phyloP scores from a whole-genome alignment of 768 basidiomycete genomes.

The Suillus plorans region DNA sequence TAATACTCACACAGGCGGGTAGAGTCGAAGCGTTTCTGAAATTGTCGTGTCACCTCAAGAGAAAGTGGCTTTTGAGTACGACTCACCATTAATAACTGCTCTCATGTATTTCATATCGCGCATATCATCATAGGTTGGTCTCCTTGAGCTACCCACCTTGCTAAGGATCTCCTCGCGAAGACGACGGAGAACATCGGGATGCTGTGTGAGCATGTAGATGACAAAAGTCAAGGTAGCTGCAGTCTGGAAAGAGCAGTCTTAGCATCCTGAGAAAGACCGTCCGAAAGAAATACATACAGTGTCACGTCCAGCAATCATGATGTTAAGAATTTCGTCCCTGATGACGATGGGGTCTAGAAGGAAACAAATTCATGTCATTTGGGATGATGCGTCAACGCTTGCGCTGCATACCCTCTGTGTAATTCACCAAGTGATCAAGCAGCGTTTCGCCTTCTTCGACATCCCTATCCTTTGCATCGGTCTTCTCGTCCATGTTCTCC shows the following conservation, averaged over 20 bases:
- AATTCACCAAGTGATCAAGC: conserved; percentile 53
- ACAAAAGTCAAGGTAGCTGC: conserved; percentile 30
- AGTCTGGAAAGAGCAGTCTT: conserved; percentile 18
- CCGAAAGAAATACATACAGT: conserved; percentile 21
- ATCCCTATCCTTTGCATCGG: conserved; percentile 21
- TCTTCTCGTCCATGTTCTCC: conserved; percentile 10
- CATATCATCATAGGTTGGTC: conserved; percentile 33
- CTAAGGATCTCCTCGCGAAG: conserved; percentile 31
- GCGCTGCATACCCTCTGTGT: conserved; percentile 45
- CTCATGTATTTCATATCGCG: conserved; percentile 39
- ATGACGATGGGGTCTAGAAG: conserved; percentile 29
- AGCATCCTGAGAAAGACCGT: neutral
- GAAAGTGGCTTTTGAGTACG: neutral
- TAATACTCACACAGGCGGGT: conserved; percentile 30
- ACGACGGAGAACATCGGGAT: conserved; percentile 26
- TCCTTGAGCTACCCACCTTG: conserved; percentile 24
- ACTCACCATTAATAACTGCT: conserved; percentile 38
- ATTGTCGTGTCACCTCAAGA: neutral
- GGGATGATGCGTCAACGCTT: neutral
- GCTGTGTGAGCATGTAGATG: conserved; percentile 27
- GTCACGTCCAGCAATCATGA: conserved; percentile 37
- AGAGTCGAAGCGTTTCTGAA: conserved; percentile 29
- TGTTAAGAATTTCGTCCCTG: conserved; percentile 37
- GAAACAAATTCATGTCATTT: conserved; percentile 3
- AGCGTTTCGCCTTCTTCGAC: conserved; percentile 43